These are phyloP conservation scores for Macrolepiota fuliginosa DNA, from an alignment of 768 basidiomycete genomes.

Conservation along the genomic window DNA sequence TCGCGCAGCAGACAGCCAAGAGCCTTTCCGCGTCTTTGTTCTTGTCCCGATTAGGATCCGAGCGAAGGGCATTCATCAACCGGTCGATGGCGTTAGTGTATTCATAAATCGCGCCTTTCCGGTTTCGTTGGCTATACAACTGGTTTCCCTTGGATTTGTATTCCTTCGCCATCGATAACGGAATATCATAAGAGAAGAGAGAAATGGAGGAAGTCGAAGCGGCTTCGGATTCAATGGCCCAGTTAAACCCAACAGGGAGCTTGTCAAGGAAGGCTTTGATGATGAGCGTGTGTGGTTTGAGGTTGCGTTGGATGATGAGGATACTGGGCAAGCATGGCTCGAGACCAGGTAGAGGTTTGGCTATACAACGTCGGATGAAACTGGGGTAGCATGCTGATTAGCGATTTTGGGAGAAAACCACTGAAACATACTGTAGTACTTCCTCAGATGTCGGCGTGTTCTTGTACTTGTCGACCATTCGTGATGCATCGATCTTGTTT, in stretches of 20 bases:
- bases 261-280: constrained; percentile 19
- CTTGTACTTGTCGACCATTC: constrained; percentile 11
- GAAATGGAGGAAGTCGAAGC: not conserved
- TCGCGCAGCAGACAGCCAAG: constrained; percentile 11
- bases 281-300: constrained; percentile 12
- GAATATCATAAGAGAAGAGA: not conserved
- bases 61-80: constrained; percentile 14
- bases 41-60: constrained; percentile 2
- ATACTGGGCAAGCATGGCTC: constrained; percentile 12
- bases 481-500: constrained; percentile 11
- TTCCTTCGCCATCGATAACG: not conserved
- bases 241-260: constrained; percentile 13
- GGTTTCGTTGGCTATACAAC: not conserved
- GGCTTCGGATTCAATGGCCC: constrained; percentile 10
- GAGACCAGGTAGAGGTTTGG: constrained; percentile 13
- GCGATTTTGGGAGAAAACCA: not conserved
- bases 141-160: constrained; percentile 12
- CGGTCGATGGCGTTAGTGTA: constrained; percentile 12
- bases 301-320: constrained; percentile 14
- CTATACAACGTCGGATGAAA: constrained; percentile 17
- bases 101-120: constrained; percentile 2
- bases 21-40: constrained; percentile 6
- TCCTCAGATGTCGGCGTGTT: constrained; percentile 9
- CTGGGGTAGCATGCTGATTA: constrained; percentile 2
- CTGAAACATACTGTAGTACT: constrained; percentile 10